These are phyloP conservation scores for Aspergillus egyptiacus DNA, from an alignment of 495 filamentous ascomycete genomes.

Conservation along the genomic window DNA sequence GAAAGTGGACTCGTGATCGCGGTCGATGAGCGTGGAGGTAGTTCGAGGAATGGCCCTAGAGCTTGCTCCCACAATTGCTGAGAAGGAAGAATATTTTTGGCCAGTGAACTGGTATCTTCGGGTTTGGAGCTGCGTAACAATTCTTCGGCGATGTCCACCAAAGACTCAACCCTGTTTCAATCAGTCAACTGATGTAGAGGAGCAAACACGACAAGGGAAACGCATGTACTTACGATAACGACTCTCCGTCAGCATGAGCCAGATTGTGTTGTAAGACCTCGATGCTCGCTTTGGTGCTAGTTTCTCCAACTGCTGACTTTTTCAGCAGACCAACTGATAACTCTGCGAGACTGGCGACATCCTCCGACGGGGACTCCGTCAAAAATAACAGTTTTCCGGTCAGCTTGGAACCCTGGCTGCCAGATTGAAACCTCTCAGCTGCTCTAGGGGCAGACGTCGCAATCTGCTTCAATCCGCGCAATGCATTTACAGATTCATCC, in stretches of 20 bases:
- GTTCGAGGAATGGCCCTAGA: conserved; percentile 54
- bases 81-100: conserved; percentile 45
- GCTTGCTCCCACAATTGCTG: conserved; percentile 42
- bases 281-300: conserved; percentile 35
- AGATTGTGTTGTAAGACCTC: conserved; percentile 51
- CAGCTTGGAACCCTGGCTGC: conserved; percentile 45
- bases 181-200: conserved; percentile 12
- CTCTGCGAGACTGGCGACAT: conserved; percentile 46
- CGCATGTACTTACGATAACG: conserved; percentile 43
- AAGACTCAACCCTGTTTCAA: conserved; percentile 43
- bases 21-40: conserved; percentile 53
- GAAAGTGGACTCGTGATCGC: conserved; percentile 66
- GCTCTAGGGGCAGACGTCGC: conserved; percentile 31
- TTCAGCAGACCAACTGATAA: conserved; percentile 38
- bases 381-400: conserved; percentile 52
- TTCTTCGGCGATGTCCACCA: conserved; percentile 49
- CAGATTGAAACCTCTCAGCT: conserved; percentile 35
- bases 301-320: conserved; percentile 31
- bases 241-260: conserved; percentile 42
- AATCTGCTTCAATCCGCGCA: conserved; percentile 38
- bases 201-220: not conserved
- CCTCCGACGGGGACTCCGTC: conserved; percentile 50
- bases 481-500: conserved; percentile 24
- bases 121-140: conserved; percentile 37
- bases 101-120: conserved; percentile 24